Base-by-base conservation (phyloP, 768 basidiomycete genomes). In the Lepiota brunneoincarnata region DNA sequence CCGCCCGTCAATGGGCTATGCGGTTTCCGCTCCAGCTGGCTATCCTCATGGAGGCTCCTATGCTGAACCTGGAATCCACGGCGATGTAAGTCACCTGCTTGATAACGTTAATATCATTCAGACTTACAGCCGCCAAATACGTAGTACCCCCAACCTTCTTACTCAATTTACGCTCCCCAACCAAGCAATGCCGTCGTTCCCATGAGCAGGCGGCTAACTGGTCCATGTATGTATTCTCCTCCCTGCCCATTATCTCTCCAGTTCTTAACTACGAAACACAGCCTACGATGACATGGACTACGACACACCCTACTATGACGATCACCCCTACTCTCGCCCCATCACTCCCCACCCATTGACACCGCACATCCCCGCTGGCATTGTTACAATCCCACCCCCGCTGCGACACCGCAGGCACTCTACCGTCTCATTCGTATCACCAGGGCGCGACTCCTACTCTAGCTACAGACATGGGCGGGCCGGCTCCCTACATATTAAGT, bases 401-500 rank as follows among this genome's bases (percentile, higher is more conserved):
- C 65, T 67, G 28, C 69, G 72, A 36, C 69, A 69, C 41, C 78
- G 79, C 39, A 76, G 79, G 35, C 78, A 78, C 62, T 81, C 80
- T 14, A 75, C 76, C 14, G 77, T 80, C 44, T 82, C 80, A 2
- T 77, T 75, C 59, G 67, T 72, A 11, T n/a, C 45, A 3, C 46
- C 53, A 20, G 38, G 46, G 21, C 28, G 53, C 20, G 53, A 54
- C 10, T 26, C 18, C 11, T 48, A 54, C n/a, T 54, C 53, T 47
- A 38, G 48, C n/a, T 80, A 76, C 63, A 77, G 75, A 28, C 56
- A 52, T 31, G 59, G 59, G 18, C 72, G 75, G 21, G 72, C 77
- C 12, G 78, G 75, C 59, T 72, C 78, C 23, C 69, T 76, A 37
- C 71, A 81, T 50, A 72, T 90, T 55, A 88, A 86, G 65, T 90